phyloP scores from a whole-genome alignment of 2,329 filamentous ascomycete species.

The Penicillium capsulatum region DNA sequence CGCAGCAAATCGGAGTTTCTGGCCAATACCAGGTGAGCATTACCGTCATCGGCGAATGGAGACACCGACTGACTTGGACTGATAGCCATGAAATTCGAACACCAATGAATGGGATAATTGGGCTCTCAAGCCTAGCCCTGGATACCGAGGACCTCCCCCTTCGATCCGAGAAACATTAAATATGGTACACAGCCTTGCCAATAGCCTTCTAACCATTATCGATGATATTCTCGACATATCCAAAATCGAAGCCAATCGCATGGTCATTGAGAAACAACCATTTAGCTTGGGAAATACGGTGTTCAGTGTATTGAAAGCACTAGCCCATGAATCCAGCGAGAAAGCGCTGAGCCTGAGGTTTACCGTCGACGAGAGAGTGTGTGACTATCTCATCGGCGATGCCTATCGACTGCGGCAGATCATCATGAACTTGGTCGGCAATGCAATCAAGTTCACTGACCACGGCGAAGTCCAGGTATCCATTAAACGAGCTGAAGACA shows the following conservation, averaged over 20 bases:
- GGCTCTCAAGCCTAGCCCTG: constrained; percentile 89
- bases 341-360: constrained; percentile 87
- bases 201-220: constrained; percentile 90
- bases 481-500: constrained; percentile 62
- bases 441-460: constrained; percentile 96
- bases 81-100: constrained; percentile 82
- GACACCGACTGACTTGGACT: background rate
- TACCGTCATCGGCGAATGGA: background rate
- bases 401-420: constrained; percentile 91
- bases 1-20: constrained; percentile 96
- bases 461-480: constrained; percentile 86
- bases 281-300: constrained; percentile 88
- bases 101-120: constrained; percentile 93
- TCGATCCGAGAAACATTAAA: constrained; percentile 95
- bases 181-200: constrained; percentile 90
- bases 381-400: constrained; percentile 88
- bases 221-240: constrained; percentile 67
- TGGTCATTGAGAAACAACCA: constrained; percentile 94
- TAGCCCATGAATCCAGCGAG: constrained; percentile 93
- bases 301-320: constrained; percentile 91
- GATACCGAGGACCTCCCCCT: constrained; percentile 85
- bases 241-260: constrained; percentile 82
- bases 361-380: constrained; percentile 81
- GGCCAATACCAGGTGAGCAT: constrained; percentile 72
- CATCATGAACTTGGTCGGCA: constrained; percentile 90